Conservation (phyloP, 129 eudicot genomes). For the Flaveria linearis region DNA sequence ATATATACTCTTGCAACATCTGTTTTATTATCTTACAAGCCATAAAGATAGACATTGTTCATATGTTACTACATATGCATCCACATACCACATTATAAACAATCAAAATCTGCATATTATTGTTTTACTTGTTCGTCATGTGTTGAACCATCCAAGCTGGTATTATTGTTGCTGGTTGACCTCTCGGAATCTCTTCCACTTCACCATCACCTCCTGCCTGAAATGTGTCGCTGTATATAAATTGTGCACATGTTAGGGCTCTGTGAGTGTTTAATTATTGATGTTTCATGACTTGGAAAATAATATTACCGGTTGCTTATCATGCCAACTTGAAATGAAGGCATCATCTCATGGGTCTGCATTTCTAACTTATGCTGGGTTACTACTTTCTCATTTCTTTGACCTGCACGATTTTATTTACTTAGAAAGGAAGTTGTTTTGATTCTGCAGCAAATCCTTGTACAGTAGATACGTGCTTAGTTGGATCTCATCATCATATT, state of each 20-base stretch:
- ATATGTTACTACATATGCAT: neutral
- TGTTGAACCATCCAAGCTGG: conserved; percentile 73
- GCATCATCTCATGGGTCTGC: conserved; percentile 32
- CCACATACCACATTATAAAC: conserved; percentile 1
- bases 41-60: conserved; percentile 21
- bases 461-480: conserved; percentile 36
- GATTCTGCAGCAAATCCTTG: conserved; percentile 65
- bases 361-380: conserved; percentile 30
- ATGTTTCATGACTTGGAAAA: neutral
- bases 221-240: conserved; percentile 30
- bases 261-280: neutral
- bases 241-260: neutral
- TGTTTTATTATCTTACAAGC: neutral
- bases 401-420: conserved; percentile 53
- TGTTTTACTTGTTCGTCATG: conserved; percentile 29
- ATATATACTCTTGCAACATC: neutral
- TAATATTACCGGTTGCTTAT: conserved; percentile 43
- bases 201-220: conserved; percentile 41
- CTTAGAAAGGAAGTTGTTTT: conserved; percentile 56
- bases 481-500: neutral
- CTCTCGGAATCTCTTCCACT: conserved; percentile 43
- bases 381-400: conserved; percentile 57
- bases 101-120: neutral
- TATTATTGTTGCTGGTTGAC: conserved; percentile 31
- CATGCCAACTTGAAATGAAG: conserved; percentile 37